Evolutionary conservation across 1,284 basidiomycete species (phyloP), one percentile per base, ranked within the genome.

Genomic region (Boletellus deceptivus): DNA sequence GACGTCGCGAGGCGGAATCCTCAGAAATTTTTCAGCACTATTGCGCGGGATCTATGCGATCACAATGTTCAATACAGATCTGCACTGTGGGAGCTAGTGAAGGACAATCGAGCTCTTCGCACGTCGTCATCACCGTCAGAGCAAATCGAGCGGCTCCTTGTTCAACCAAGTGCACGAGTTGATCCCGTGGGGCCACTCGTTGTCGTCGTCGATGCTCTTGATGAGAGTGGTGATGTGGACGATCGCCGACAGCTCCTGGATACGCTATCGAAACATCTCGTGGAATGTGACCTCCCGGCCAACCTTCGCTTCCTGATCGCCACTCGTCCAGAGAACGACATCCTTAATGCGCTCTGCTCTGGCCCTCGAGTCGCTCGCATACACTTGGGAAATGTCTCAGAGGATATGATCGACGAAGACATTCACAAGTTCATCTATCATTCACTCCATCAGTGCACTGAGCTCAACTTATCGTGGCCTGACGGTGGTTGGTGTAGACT

Each of bases 121-220:
- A 42, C 35, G 13, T 54, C 43, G 0, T 9, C 3, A 9, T 55
- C 35, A 3, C 47, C 39, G 1, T n/a, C 6, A 0, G 53, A 54
- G 20, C 54, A 53, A n/a, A 2, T 52, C 2, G 16, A 55, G 39
- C 11, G 6, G 7, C 17, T 52, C 4, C 37, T 55, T 20, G n/a
- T 55, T 1, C 22, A 25, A 8, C 43, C 54, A 6, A 53, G 54
- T 34, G 18, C 24, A 17, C 5, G n/a, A 3, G 17, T 56, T 13
- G 7, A 35, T 1, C 0, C 16, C 4, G 38, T 55, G 1, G 54
- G 54, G 2, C 45, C 55, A 2, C 13, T 57, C 1, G 3, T 58
- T n/a, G 9, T 58, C 3, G 34, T 58, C 1, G n/a, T 58, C 0
- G 58, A 58, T 3, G 58, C 58, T 0, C 41, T 57, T 2, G 46